A percentile compares a stretch with the other conserved stretches of the same genome.
These are phyloP conservation scores for Geotrichum candidum DNA, from an alignment of 1,139 yeast species.

Conservation along the genomic window DNA sequence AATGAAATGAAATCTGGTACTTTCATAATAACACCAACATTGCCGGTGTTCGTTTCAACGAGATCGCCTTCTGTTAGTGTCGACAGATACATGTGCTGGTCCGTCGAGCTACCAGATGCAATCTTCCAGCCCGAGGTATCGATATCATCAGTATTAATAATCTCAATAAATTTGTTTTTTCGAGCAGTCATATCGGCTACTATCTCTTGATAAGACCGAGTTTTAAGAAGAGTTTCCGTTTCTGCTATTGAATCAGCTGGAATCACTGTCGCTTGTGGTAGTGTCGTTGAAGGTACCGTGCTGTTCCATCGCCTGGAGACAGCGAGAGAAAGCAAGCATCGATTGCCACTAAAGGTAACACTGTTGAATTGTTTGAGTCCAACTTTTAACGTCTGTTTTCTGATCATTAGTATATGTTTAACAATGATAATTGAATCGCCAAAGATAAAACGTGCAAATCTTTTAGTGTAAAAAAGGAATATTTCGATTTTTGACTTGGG, in stretches of 20 bases:
- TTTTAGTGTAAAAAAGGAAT: neutral
- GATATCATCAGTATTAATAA: constrained; percentile 8
- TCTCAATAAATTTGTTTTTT: constrained; percentile 8
- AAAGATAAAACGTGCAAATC: neutral
- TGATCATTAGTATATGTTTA: neutral
- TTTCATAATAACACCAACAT: constrained; percentile 15
- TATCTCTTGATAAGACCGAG: constrained; percentile 10
- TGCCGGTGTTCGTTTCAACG: constrained; percentile 12
- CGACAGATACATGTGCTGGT: constrained; percentile 15
- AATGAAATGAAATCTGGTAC: constrained; percentile 14
- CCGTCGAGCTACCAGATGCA: neutral
- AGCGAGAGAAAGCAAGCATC: neutral
- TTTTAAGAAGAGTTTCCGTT: constrained; percentile 1
- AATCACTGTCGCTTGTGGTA: neutral
- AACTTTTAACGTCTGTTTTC: neutral
- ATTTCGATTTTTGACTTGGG: neutral
- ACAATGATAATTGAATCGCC: neutral
- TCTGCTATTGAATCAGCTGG: neutral
- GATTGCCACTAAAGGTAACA: neutral
- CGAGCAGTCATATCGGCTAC: constrained; percentile 11
- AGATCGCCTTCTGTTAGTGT: constrained; percentile 15
- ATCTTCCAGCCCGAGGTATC: neutral
- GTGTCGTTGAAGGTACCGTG: neutral
- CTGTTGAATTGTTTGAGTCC: neutral
- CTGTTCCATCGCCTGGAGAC: neutral